Evolutionary conservation across 164 flowering plant species (phyloP), one percentile per base, ranked within the genome.

Genomic region (Taxillus chinensis): DNA sequence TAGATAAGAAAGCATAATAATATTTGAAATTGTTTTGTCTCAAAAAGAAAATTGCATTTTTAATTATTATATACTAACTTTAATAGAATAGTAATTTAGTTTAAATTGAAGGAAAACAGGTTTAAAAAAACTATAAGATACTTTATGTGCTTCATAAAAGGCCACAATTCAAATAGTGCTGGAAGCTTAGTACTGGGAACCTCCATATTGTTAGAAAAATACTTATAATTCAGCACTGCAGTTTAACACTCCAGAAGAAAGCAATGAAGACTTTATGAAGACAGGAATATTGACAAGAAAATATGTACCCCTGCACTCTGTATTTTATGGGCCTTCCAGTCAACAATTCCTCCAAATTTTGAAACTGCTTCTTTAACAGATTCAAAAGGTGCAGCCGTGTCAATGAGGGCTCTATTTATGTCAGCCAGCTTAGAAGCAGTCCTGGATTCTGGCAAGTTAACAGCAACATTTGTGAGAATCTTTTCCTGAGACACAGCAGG

Each of bases 321-420:
- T 57, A 83, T 64, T 69, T 71, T 84, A 71, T 89, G 98, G 61
- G 98, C 96, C 74, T 89, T 92, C 92, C 96, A 89, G 64, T 89
- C 95, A 61, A 83, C 86, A 62, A 89, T 89, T 42, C 96, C 96
- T 63, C 96, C 98, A 74, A 87, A 92, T 75, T 80, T 89, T 55
- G 93, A 79, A 53, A 92, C 98, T 60, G 91, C 98, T 63, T 81
- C 88, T 70, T 81, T 89, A 45, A 92, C 98, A 55, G 96, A 92
- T 60, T 92, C 96, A 71, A 92, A 77, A 51, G 98, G 98, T 3
- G 96, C 86, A 45, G 91, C 75, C 42, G 96, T 89, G 74, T 89
- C 98, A 49, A 92, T 76, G 67, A 80, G 65, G 54, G 72, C 81
- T 78, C 75, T 77, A 54, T 65, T 71, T 45, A 38, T 38, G 45